Evolutionary conservation across 108 stramenopile genomes (phyloP).

Genomic region (Bacterosira constricta): DNA sequence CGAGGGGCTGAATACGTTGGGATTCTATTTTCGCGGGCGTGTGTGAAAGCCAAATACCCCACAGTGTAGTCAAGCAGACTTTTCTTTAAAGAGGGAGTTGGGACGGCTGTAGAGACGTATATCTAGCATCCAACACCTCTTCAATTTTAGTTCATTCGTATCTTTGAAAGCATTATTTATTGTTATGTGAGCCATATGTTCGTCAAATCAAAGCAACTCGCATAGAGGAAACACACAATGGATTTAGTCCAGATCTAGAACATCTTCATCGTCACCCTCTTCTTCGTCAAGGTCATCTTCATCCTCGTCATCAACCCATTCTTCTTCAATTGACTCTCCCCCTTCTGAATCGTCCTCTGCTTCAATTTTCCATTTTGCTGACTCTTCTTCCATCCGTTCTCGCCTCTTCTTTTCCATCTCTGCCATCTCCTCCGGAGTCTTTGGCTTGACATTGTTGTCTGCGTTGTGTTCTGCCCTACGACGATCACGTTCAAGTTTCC

Average conservation of each 20-base stretch:
- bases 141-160: too few relatives aligned
- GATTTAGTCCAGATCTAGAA: constrained; percentile 75
- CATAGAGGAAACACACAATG: too few relatives aligned
- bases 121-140: too few relatives aligned
- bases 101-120: too few relatives aligned
- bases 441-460: constrained; percentile 65
- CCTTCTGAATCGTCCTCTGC: constrained; percentile 63
- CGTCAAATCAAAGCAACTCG: too few relatives aligned
- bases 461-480: constrained; percentile 72
- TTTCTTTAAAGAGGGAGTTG: too few relatives aligned
- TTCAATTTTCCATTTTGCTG: constrained; percentile 83
- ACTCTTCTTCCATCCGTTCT: constrained; percentile 82
- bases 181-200: too few relatives aligned
- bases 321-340: constrained; percentile 50
- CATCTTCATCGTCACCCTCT: constrained; percentile 68
- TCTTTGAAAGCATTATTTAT: too few relatives aligned
- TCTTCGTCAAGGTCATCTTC: constrained; percentile 33
- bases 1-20: too few relatives aligned
- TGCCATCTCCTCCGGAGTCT: constrained; percentile 86
- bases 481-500: constrained; percentile 79
- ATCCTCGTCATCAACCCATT: constrained; percentile 22
- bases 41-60: too few relatives aligned
- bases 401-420: constrained; percentile 84
- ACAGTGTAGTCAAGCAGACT: too few relatives aligned
- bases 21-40: too few relatives aligned